Evolutionary conservation across 805 yeast species (phyloP).

Genomic region (Cyberlindnera americana): DNA sequence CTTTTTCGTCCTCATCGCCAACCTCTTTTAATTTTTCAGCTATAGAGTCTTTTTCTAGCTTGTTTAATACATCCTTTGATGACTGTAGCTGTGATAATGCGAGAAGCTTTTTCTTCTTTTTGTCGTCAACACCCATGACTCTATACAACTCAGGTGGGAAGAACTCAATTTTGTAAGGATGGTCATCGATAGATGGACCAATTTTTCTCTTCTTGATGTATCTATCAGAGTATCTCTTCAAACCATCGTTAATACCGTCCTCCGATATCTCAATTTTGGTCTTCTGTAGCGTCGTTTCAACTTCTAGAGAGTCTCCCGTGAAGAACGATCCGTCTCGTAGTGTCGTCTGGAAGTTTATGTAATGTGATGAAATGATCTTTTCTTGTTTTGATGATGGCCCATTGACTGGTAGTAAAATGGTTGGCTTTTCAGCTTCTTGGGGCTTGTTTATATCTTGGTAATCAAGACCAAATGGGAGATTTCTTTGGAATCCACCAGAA

Average conservation of each 20-base stretch:
- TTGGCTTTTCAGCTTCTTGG: conserved; percentile 34
- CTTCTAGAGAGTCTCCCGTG: conserved; percentile 48
- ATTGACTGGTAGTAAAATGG: conserved; percentile 56
- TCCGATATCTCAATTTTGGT: conserved; percentile 30
- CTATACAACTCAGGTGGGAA: conserved; percentile 76
- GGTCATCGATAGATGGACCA: conserved; percentile 71
- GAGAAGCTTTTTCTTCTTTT: conserved; percentile 47
- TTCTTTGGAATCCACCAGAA: conserved; percentile 34
- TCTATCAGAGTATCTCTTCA: conserved; percentile 77
- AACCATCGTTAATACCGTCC: conserved; percentile 57
- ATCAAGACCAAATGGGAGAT: conserved; percentile 70
- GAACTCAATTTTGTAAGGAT: conserved; percentile 66
- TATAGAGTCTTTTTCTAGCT: conserved; percentile 32
- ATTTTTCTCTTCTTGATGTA: conserved; percentile 68
- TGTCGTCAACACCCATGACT: conserved; percentile 62
- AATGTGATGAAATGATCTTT: conserved; percentile 48
- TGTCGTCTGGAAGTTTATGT: conserved; percentile 49
- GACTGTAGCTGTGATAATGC: conserved; percentile 36
- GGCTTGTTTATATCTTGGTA: conserved; percentile 51
- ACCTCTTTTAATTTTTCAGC: conserved; percentile 45
- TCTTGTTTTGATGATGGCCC: conserved; percentile 53
- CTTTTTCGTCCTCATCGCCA: conserved; percentile 45
- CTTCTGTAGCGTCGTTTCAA: conserved; percentile 22
- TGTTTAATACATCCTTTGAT: conserved; percentile 23
- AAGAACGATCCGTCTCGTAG: conserved; percentile 65